Evolutionary conservation across 768 basidiomycete genomes (phyloP).

Genomic region (Coprinellus micaceus): DNA sequence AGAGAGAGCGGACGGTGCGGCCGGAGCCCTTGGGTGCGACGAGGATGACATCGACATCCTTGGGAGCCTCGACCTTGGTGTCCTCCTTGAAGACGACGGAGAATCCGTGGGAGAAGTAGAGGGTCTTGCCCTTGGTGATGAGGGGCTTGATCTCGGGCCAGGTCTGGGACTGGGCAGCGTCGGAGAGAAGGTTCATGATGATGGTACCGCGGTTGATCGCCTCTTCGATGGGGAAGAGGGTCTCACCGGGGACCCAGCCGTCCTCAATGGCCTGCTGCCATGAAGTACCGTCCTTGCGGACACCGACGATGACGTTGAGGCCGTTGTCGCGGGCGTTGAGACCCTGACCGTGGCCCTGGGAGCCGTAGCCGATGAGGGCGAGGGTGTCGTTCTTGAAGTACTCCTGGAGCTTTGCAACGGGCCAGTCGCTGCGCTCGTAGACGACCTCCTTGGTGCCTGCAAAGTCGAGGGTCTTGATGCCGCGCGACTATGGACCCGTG

Average conservation of each 20-base stretch:
- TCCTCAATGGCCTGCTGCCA: slow-evolving; percentile 96
- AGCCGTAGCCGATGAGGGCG: slow-evolving; percentile 98
- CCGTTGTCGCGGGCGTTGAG: slow-evolving; percentile 99
- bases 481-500: slow-evolving; percentile 50
- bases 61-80: slow-evolving; percentile 88
- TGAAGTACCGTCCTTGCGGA: slow-evolving; percentile 93
- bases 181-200: slow-evolving; percentile 99
- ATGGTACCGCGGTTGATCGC: slow-evolving; percentile 94
- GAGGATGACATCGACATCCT: slow-evolving; percentile 97
- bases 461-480: slow-evolving; percentile 94
- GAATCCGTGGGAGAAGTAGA: slow-evolving; percentile 99
- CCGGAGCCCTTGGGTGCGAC: slow-evolving; percentile 99
- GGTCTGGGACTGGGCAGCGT: slow-evolving; percentile 97
- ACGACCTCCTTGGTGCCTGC: slow-evolving; percentile 91
- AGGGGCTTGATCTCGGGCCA: slow-evolving; percentile 88
- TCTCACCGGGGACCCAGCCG: slow-evolving; percentile 98
- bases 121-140: slow-evolving; percentile 99
- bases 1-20: slow-evolving; percentile 97
- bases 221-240: slow-evolving; percentile 96
- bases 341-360: slow-evolving; percentile 97
- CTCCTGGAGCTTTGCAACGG: slow-evolving; percentile 94
- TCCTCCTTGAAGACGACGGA: slow-evolving; percentile 98
- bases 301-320: slow-evolving; percentile 97
- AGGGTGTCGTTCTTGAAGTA: slow-evolving; percentile 99
- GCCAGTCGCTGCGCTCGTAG: slow-evolving; percentile 98